These are phyloP conservation scores for Metschnikowia picachoensis DNA, from an alignment of 805 yeast genomes.

Conservation along the genomic window DNA sequence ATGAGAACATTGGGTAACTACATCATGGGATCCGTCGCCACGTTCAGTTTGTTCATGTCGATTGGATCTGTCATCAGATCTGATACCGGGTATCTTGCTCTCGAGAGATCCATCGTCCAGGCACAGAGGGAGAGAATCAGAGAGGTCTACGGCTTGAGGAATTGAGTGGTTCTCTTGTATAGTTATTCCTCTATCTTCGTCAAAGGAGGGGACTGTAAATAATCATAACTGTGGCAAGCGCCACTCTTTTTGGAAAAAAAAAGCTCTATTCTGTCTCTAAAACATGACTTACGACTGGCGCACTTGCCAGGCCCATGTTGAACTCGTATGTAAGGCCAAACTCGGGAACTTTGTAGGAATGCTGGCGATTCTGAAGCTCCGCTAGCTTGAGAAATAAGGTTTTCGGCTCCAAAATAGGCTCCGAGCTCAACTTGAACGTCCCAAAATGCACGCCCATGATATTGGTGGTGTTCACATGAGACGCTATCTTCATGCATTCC, in stretches of 20 bases:
- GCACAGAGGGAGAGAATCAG: conserved; percentile 17
- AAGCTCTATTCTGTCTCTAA: neutral
- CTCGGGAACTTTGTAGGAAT: conserved; percentile 58
- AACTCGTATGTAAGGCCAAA: conserved; percentile 70
- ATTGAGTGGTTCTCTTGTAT: conserved; percentile 5
- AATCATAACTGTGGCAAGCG: neutral
- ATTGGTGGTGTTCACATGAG: conserved; percentile 54
- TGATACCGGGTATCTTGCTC: conserved; percentile 41
- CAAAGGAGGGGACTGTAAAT: conserved; percentile 3
- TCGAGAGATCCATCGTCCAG: conserved; percentile 18
- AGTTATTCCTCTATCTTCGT: neutral
- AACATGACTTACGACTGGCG: conserved; percentile 1
- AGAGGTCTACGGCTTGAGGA: conserved; percentile 16
- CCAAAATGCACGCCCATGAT: conserved; percentile 97
- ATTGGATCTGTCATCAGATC: conserved; percentile 90
- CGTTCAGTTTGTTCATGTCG: conserved; percentile 94
- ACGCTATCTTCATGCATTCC: conserved; percentile 68
- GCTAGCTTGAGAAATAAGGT: conserved; percentile 50
- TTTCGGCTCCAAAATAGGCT: conserved; percentile 83
- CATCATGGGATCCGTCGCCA: conserved; percentile 93
- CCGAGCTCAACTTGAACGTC: conserved; percentile 85
- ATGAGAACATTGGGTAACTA: conserved; percentile 96
- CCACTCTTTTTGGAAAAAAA: too few species aligned
- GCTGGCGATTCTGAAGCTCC: conserved; percentile 26
- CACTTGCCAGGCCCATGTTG: conserved; percentile 24